Evolutionary conservation across 352 stramenopile species (phyloP).

Genomic region (Aphanomyces euteiches): DNA sequence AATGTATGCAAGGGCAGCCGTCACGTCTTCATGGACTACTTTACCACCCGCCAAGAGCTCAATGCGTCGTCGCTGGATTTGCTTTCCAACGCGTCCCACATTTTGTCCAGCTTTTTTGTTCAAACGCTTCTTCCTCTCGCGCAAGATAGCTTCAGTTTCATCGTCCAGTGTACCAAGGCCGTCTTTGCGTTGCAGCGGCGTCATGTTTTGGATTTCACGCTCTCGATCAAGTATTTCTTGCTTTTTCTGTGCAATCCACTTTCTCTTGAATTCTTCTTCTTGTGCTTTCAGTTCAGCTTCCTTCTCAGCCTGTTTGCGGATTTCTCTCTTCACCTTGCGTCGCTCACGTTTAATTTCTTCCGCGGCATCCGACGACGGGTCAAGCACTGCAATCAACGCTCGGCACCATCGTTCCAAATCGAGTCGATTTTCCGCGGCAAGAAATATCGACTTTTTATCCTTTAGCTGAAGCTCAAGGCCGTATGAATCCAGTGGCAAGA

Average conservation of each 20-base stretch:
- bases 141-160: constrained; percentile 60
- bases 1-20: constrained; percentile 52
- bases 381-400: constrained; percentile 65
- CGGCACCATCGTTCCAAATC: constrained; percentile 82
- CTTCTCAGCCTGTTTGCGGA: constrained; percentile 47
- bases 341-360: constrained; percentile 59
- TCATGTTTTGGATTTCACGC: constrained; percentile 74
- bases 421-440: constrained; percentile 75
- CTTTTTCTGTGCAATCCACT: constrained; percentile 49
- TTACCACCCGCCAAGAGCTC: constrained; percentile 74
- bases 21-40: constrained; percentile 3
- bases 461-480: constrained; percentile 76
- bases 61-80: constrained; percentile 64
- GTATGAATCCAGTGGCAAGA: constrained; percentile 64
- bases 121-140: constrained; percentile 69
- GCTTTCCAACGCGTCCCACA: constrained; percentile 68
- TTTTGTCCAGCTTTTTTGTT: constrained; percentile 45
- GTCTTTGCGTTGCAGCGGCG: constrained; percentile 60
- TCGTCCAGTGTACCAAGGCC: constrained; percentile 67
- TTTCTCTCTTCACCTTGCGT: constrained; percentile 54
- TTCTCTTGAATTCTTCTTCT: constrained; percentile 22
- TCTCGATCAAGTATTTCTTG: constrained; percentile 53
- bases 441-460: constrained; percentile 49
- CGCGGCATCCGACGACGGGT: constrained; percentile 52
- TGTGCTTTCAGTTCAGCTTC: constrained; percentile 65